Evolutionary conservation across 106 monocot species (phyloP).

Genomic region (Apostasia shenzhenica): DNA sequence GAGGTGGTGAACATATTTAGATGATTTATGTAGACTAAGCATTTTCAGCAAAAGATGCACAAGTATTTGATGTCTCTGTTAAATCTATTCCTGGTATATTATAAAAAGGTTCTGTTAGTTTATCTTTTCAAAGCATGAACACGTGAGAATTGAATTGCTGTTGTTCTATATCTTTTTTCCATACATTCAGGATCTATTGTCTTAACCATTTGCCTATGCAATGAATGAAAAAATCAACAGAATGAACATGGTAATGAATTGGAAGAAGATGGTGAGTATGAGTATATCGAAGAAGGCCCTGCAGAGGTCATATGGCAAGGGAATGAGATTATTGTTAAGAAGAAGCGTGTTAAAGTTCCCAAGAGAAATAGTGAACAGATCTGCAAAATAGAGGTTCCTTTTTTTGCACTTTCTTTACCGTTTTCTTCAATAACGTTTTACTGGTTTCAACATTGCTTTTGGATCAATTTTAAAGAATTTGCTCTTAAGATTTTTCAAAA

Average conservation of each 20-base stretch:
- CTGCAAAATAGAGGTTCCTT: slow-evolving; percentile 28
- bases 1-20: too few relatives aligned
- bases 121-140: not conserved
- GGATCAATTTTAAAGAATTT: not conserved
- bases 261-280: slow-evolving; percentile 55
- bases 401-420: not conserved
- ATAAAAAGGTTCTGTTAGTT: not conserved
- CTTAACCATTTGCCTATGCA: not conserved
- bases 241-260: slow-evolving; percentile 13
- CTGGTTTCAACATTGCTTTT: not conserved
- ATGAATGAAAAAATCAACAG: slow-evolving; percentile 7
- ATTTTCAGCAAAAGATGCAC: too few relatives aligned
- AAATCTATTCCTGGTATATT: too few relatives aligned
- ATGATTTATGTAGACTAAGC: too few relatives aligned
- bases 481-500: slow-evolving; percentile 4
- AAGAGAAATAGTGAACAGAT: slow-evolving; percentile 26
- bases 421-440: not conserved
- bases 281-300: slow-evolving; percentile 74
- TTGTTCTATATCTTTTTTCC: not conserved
- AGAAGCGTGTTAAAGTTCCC: slow-evolving; percentile 60
- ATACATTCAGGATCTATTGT: slow-evolving; percentile 1
- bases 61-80: too few relatives aligned
- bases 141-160: not conserved
- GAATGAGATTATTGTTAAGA: slow-evolving; percentile 92
- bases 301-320: slow-evolving; percentile 93